Evolutionary conservation across 192 early-diverging fungal species (phyloP).

Genomic region (Backusella luteola): DNA sequence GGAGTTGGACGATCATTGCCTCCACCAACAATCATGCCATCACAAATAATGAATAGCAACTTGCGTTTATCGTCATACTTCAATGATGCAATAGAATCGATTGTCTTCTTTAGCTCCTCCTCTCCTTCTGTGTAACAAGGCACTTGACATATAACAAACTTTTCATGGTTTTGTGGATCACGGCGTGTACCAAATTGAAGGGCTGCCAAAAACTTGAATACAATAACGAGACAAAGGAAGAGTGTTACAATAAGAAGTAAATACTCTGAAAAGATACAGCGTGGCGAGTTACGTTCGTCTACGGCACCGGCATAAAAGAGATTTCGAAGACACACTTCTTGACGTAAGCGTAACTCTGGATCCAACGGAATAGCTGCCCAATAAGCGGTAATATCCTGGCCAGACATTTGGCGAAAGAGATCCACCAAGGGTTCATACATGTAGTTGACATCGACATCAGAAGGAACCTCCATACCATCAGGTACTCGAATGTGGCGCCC

Average conservation of each 20-base stretch:
- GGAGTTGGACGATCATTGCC: conserved; percentile 84
- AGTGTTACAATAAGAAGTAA: conserved; percentile 80
- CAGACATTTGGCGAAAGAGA: conserved; percentile 63
- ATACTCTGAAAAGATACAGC: conserved; percentile 81
- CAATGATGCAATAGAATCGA: conserved; percentile 68
- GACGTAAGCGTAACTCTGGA: conserved; percentile 38
- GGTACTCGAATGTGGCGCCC: conserved; percentile 42
- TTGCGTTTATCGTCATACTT: conserved; percentile 83
- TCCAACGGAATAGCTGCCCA: conserved; percentile 58
- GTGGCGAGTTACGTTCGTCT: conserved; percentile 76
- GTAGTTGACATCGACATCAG: conserved; percentile 50
- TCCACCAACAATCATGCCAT: conserved; percentile 77
- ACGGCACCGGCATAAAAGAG: conserved; percentile 85
- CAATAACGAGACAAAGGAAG: conserved; percentile 81
- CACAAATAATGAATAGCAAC: conserved; percentile 71
- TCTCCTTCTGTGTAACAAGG: conserved; percentile 85
- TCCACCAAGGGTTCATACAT: conserved; percentile 57
- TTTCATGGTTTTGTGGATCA: conserved; percentile 64
- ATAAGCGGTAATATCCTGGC: conserved; percentile 58
- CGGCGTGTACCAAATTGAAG: conserved; percentile 62
- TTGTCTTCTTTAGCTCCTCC: conserved; percentile 65
- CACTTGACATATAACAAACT: conserved; percentile 75
- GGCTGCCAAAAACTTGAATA: conserved; percentile 72
- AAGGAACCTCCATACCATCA: conserved; percentile 37
- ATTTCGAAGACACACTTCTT: conserved; percentile 76